Percentiles rank a stretch among this genome's conserved stretches.
These are phyloP conservation scores for Moesziomyces antarcticus DNA, from an alignment of 1,284 basidiomycete genomes.

Conservation along the genomic window DNA sequence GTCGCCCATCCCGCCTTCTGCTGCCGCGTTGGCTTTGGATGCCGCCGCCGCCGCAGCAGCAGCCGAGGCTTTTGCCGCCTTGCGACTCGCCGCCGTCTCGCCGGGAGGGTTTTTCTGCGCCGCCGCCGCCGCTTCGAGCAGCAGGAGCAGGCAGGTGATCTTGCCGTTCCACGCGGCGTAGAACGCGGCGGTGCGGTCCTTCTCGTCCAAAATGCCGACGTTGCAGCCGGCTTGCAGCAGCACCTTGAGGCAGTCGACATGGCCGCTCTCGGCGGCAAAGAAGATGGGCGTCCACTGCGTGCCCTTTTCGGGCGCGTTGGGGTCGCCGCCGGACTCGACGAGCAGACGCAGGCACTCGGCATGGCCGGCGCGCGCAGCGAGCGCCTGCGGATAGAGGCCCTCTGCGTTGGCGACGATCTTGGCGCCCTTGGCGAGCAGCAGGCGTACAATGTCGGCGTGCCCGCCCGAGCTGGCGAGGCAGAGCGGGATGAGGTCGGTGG, in stretches of 20 bases:
- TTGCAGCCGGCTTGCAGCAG: slow-evolving; percentile 83
- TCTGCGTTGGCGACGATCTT: slow-evolving; percentile 87
- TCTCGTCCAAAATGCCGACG: slow-evolving; percentile 82
- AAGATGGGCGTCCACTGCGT: slow-evolving; percentile 98
- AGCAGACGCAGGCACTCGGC: slow-evolving; percentile 83
- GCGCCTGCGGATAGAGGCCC: slow-evolving; percentile 94
- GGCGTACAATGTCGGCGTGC: slow-evolving; percentile 82
- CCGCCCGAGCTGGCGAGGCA: slow-evolving; percentile 91
- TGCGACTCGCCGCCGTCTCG: slow-evolving; percentile 1
- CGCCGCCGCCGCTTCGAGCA: slow-evolving; percentile 66
- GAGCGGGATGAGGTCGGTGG: slow-evolving; percentile 82
- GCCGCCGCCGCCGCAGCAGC: too few relatives aligned
- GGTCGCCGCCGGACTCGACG: slow-evolving; percentile 70
- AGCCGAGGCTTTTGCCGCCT: slow-evolving; percentile 18
- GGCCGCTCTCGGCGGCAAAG: slow-evolving; percentile 92
- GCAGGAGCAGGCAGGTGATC: slow-evolving; percentile 72
- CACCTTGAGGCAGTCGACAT: slow-evolving; percentile 78
- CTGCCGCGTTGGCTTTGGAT: slow-evolving; percentile 13
- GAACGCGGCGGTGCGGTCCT: slow-evolving; percentile 85
- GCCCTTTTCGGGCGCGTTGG: slow-evolving; percentile 84
- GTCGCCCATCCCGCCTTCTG: slow-evolving; percentile 8
- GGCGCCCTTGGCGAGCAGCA: slow-evolving; percentile 82
- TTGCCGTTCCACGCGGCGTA: slow-evolving; percentile 99
- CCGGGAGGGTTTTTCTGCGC: slow-evolving; percentile 15
- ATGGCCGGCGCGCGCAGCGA: slow-evolving; percentile 97